Conservation (phyloP, 257 asterid genomes). For the Solanum phureja region DNA sequence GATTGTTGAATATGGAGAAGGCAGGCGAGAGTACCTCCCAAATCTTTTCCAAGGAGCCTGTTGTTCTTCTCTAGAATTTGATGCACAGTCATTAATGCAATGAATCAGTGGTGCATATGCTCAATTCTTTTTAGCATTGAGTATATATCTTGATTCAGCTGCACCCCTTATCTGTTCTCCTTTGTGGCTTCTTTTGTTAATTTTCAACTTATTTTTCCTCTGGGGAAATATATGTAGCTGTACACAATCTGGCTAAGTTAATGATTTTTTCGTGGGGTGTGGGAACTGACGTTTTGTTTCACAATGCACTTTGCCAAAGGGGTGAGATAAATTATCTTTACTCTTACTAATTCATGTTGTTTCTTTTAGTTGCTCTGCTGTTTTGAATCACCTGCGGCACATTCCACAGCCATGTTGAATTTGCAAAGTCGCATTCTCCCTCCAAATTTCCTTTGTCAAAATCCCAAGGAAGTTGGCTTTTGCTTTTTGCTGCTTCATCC, state of each 20-base stretch:
- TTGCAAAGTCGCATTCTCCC: conserved; percentile 37
- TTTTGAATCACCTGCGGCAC: conserved; percentile 33
- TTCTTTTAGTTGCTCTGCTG: conserved; percentile 26
- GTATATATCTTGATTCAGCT: background rate
- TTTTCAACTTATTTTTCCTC: background rate
- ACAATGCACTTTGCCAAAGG: background rate
- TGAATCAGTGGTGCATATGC: background rate
- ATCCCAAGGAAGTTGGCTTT: conserved; percentile 41
- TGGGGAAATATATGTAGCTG: background rate
- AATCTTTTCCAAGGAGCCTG: background rate
- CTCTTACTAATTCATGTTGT: background rate
- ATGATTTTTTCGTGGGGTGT: background rate
- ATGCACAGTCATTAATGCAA: background rate
- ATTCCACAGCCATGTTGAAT: conserved; percentile 34
- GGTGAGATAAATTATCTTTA: background rate
- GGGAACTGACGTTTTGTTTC: background rate
- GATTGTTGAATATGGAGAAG: background rate
- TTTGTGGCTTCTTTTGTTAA: background rate
- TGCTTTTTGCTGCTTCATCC: conserved; percentile 54
- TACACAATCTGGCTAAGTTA: background rate
- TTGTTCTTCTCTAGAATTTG: background rate
- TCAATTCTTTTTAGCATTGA: background rate
- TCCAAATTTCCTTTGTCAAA: conserved; percentile 27
- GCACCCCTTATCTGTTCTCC: background rate
- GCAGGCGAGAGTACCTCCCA: background rate